Percentiles rank a stretch among this genome's conserved stretches.
Conservation (phyloP, 225 moss, liverwort and hornwort species). For the Sphagnum tenellum region DNA sequence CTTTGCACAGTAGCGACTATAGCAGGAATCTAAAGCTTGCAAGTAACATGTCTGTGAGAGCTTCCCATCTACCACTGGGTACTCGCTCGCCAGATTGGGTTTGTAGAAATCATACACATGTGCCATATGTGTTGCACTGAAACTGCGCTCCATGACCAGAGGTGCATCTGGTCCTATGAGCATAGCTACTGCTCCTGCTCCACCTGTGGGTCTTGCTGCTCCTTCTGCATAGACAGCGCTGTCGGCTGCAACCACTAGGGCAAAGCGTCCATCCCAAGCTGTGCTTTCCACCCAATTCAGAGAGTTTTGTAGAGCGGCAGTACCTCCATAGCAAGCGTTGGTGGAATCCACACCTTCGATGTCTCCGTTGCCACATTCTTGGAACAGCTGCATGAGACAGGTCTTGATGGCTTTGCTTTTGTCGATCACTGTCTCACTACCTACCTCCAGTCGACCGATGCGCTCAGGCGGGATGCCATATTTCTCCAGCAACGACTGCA, state of each 20-base stretch:
- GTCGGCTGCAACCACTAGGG: conserved; percentile 94
- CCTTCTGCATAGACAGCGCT: conserved; percentile 91
- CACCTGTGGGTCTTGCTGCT: conserved; percentile 66
- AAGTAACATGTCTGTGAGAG: conserved; percentile 80
- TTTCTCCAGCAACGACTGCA: conserved; percentile 82
- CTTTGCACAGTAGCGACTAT: conserved; percentile 72
- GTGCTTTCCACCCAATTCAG: conserved; percentile 98
- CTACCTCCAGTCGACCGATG: conserved; percentile 91
- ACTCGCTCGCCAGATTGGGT: conserved; percentile 88
- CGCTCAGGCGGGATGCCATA: conserved; percentile 51
- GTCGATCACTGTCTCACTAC: conserved; percentile 95
- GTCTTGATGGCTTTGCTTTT: conserved; percentile 96
- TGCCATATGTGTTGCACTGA: conserved; percentile 74
- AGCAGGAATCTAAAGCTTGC: conserved; percentile 86
- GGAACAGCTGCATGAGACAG: conserved; percentile 72
- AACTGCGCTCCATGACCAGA: conserved; percentile 79
- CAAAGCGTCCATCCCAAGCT: conserved; percentile 95
- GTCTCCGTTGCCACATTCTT: conserved; percentile 78
- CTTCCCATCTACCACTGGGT: conserved; percentile 94
- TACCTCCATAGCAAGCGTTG: conserved; percentile 98
- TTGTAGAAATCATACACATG: conserved; percentile 95
- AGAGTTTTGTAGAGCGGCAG: conserved; percentile 88
- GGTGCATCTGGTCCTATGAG: conserved; percentile 91
- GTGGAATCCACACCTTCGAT: conserved; percentile 97
- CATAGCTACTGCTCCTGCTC: conserved; percentile 87